A percentile compares a stretch with the other conserved stretches of the same genome.
Conservation (phyloP, 495 filamentous ascomycete species). For the Aspergillus bertholletiae region DNA sequence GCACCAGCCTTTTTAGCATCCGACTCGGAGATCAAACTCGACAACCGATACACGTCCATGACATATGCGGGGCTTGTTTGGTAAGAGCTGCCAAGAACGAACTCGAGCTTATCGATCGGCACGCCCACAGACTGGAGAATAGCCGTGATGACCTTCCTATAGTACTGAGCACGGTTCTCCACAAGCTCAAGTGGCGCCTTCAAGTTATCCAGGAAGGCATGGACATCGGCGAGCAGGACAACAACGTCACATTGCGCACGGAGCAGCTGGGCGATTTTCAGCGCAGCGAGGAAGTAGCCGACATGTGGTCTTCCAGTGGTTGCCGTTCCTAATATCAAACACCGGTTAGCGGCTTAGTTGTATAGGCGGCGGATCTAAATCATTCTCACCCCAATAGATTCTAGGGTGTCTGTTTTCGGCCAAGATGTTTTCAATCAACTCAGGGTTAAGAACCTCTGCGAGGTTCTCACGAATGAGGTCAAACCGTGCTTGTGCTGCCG, state of each 20-base stretch:
- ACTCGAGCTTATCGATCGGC: conserved; percentile 70
- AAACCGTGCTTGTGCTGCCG: conserved; percentile 28
- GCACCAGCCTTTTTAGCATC: conserved; percentile 85
- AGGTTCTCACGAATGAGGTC: conserved; percentile 78
- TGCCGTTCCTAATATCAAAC: conserved; percentile 56
- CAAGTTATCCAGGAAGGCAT: conserved; percentile 47
- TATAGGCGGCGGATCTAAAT: not conserved
- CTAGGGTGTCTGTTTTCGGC: conserved; percentile 65
- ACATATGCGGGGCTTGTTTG: conserved; percentile 48
- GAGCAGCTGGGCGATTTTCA: conserved; percentile 89
- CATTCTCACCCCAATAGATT: conserved; percentile 77
- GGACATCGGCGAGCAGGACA: conserved; percentile 74
- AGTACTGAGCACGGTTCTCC: conserved; percentile 69
- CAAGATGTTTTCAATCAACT: conserved; percentile 75
- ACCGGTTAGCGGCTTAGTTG: conserved; percentile 1
- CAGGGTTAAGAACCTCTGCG: conserved; percentile 78
- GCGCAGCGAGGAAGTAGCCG: conserved; percentile 68
- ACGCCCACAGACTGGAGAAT: conserved; percentile 66
- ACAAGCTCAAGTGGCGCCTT: conserved; percentile 71
- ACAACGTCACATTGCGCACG: conserved; percentile 77
- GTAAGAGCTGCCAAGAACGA: conserved; percentile 83
- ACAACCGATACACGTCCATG: conserved; percentile 40
- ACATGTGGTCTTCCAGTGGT: conserved; percentile 78
- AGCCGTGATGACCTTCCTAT: conserved; percentile 60
- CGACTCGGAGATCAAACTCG: conserved; percentile 28